Conservation (phyloP, 108 stramenopile species). For the Stephanodiscus minutulus region DNA sequence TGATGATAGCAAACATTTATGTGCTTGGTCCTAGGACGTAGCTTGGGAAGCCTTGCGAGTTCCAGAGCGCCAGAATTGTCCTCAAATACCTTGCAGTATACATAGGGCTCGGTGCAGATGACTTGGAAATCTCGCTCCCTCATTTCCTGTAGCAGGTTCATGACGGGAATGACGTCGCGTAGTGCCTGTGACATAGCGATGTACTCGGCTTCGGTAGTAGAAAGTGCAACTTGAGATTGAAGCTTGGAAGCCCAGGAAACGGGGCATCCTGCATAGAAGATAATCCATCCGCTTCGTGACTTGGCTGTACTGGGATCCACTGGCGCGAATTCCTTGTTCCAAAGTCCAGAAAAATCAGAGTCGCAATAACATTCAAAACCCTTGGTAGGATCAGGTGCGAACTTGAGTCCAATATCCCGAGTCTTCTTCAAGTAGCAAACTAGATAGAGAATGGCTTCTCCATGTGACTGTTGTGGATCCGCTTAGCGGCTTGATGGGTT, state of each 20-base stretch:
- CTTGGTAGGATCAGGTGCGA: neutral
- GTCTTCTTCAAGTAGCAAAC: slow-evolving; percentile 25
- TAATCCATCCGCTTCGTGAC: slow-evolving; percentile 5
- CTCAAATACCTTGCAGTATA: slow-evolving; percentile 46
- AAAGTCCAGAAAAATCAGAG: neutral
- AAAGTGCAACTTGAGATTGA: neutral
- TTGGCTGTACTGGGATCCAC: slow-evolving; percentile 4
- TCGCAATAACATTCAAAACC: slow-evolving; percentile 15
- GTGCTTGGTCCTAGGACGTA: slow-evolving; percentile 45
- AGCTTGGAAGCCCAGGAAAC: too few species aligned
- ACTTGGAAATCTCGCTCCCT: slow-evolving; percentile 16
- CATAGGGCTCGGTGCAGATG: slow-evolving; percentile 3
- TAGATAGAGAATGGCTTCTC: slow-evolving; percentile 13
- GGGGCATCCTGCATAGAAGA: slow-evolving; percentile 41
- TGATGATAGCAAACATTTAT: slow-evolving; percentile 41
- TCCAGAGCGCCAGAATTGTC: slow-evolving; percentile 33
- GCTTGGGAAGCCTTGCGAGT: slow-evolving; percentile 39
- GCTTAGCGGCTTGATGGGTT: slow-evolving; percentile 22
- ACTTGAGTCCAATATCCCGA: neutral
- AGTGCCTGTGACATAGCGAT: slow-evolving; percentile 16
- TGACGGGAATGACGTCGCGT: slow-evolving; percentile 24
- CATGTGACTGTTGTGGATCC: neutral
- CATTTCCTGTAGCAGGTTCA: slow-evolving; percentile 23
- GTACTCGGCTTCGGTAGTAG: slow-evolving; percentile 33
- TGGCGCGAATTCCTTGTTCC: neutral